These are phyloP conservation scores for Pelargonium nanum DNA, from an alignment of 345 rosid species.

Conservation along the genomic window DNA sequence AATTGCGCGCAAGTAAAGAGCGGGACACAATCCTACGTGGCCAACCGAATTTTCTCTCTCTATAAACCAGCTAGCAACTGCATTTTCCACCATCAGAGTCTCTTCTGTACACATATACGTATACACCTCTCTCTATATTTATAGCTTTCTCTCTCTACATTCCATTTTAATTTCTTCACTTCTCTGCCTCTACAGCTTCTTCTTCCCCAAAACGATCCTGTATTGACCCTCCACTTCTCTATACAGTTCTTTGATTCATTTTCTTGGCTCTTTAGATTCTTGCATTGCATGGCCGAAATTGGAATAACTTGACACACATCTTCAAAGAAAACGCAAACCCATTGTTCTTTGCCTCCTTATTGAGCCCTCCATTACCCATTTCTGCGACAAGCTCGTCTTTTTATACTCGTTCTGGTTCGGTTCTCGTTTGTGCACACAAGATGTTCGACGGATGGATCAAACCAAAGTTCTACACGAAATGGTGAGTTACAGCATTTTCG, in stretches of 20 bases:
- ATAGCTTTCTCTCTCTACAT: no score
- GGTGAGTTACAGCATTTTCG: conserved; percentile 17
- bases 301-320: conserved; percentile 8
- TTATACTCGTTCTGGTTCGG: background rate
- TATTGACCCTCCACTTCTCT: no score
- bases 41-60: no score
- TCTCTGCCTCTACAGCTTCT: background rate
- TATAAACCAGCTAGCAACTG: background rate
- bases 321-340: background rate
- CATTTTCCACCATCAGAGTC: background rate
- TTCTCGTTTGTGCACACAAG: background rate
- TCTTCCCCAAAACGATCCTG: background rate
- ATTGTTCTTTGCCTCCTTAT: conserved; percentile 2
- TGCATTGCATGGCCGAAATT: conserved; percentile 6
- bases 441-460: conserved; percentile 26
- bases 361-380: no score
- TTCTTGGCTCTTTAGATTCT: conserved; percentile 4
- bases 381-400: no score
- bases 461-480: conserved; percentile 28
- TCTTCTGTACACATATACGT: background rate
- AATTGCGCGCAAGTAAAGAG: no score
- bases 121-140: no score
- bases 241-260: background rate
- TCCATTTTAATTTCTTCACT: no score
- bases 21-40: no score